These are phyloP conservation scores for Amanita pallidorosea DNA, from an alignment of 768 basidiomycete genomes.

Conservation along the genomic window DNA sequence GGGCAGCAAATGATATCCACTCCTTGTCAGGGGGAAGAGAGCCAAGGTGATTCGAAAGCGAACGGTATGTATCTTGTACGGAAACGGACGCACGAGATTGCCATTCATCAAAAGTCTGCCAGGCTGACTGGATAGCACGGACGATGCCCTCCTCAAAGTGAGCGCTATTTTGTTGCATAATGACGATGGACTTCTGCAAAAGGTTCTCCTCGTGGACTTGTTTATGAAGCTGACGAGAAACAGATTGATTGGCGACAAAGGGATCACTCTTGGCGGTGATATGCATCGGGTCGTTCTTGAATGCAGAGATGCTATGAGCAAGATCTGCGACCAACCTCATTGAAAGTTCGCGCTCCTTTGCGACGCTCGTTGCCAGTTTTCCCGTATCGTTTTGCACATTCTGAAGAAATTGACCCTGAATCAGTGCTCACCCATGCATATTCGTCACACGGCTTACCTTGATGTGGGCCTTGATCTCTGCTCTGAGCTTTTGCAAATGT, in stretches of 20 bases:
- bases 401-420: constrained; percentile 19
- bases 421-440: neutral
- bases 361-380: constrained; percentile 82
- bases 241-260: constrained; percentile 62
- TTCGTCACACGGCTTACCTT: constrained; percentile 39
- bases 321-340: constrained; percentile 81
- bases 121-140: constrained; percentile 89
- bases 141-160: constrained; percentile 97
- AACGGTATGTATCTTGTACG: constrained; percentile 66
- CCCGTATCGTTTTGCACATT: constrained; percentile 95
- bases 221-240: constrained; percentile 72
- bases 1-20: constrained; percentile 92
- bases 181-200: constrained; percentile 93
- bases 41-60: constrained; percentile 64
- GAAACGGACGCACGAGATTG: constrained; percentile 66
- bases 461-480: constrained; percentile 97
- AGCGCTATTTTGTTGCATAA: constrained; percentile 96
- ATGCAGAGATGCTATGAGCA: constrained; percentile 73
- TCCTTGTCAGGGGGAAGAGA: constrained; percentile 79
- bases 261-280: constrained; percentile 78
- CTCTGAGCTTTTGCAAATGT: constrained; percentile 88
- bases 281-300: constrained; percentile 91
- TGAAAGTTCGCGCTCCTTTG: constrained; percentile 87
- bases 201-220: constrained; percentile 98
- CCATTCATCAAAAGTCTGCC: constrained; percentile 97